Conservation (phyloP, 345 rosid species). For the Gossypium australe region DNA sequence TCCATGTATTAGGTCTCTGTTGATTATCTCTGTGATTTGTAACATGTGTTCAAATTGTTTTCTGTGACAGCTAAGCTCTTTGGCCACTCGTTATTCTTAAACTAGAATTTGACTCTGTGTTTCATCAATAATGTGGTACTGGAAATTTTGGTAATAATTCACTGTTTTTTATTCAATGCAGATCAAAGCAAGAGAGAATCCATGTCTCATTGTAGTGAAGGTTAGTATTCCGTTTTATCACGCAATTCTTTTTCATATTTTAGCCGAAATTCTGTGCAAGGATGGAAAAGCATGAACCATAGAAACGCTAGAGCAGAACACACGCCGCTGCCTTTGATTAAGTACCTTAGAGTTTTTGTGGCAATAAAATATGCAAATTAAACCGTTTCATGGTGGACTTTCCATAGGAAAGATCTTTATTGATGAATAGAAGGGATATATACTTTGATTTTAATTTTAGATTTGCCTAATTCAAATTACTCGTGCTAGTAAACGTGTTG, state of each 20-base stretch:
- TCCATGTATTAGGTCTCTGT: neutral
- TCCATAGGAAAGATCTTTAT: neutral
- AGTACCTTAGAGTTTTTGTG: neutral
- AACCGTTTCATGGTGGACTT: neutral
- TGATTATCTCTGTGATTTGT: neutral
- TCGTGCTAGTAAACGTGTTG: neutral
- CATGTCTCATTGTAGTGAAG: conserved; percentile 58
- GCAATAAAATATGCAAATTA: neutral
- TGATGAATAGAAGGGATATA: neutral
- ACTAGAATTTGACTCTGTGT: neutral
- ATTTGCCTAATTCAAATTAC: neutral
- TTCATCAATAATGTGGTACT: neutral
- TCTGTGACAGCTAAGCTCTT: neutral
- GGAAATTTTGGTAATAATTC: conserved; percentile 6
- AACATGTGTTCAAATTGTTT: too few species aligned
- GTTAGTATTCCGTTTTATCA: conserved; percentile 31
- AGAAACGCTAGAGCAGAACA: neutral
- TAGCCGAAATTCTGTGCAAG: neutral
- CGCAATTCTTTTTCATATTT: neutral
- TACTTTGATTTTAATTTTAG: neutral
- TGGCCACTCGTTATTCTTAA: neutral
- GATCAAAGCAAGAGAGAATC: conserved; percentile 53
- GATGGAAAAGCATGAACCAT: neutral
- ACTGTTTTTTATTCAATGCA: conserved; percentile 32
- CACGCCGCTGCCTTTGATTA: neutral